Base-by-base conservation (phyloP, 129 eudicot species). In the Escallonia rubra region DNA sequence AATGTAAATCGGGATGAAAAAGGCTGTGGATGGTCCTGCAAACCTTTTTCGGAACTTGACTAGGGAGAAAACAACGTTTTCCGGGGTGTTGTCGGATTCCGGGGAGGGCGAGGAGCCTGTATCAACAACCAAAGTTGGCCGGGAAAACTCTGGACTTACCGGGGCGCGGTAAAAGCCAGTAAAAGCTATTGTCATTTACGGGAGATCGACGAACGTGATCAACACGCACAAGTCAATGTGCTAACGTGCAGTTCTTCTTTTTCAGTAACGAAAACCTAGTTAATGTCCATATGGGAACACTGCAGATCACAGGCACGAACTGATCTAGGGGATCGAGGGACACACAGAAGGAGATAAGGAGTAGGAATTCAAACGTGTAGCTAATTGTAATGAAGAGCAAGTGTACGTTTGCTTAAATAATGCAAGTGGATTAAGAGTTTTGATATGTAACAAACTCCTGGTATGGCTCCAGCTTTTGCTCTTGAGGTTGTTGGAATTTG, bases 141-240 rank as follows among this genome's bases (percentile, higher is more conserved):
- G 78, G 74, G 59, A 78, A 67, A 72, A 16, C 56, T 60, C 48
- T 80, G 70, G 78, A 66, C 79, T 78, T 42, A 74, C 82, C 43
- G 74, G 75, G 74, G 63, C 61, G 57, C 42, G n/a, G 69, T 68
- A 61, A 79, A 64, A 66, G 57, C 78, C 73, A 41, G 69, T 48
- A 54, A 73, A 73, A 72, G 79, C 68, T 82, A n/a, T 87, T 84
- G 95, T 87, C 95, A 87, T 87, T 87, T 87, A 87, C 81, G 90
- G 61, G 50, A 54, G 44, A 54, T n/a, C n/a, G n/a, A 72, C 61
- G 43, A 75, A 15, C 9, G 10, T 4, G 8, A 47, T 64, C 50
- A 13, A 16, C 10, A 23, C 55, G 57, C 45, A 46, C 68, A 64
- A 47, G 34, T 8, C 13, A 46, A 3, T 16, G 10, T 4, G 54